Percentiles rank a stretch among this genome's conserved stretches.
These are phyloP conservation scores for Saccharomycopsis guyanensis DNA, from an alignment of 805 yeast genomes.

Conservation along the genomic window DNA sequence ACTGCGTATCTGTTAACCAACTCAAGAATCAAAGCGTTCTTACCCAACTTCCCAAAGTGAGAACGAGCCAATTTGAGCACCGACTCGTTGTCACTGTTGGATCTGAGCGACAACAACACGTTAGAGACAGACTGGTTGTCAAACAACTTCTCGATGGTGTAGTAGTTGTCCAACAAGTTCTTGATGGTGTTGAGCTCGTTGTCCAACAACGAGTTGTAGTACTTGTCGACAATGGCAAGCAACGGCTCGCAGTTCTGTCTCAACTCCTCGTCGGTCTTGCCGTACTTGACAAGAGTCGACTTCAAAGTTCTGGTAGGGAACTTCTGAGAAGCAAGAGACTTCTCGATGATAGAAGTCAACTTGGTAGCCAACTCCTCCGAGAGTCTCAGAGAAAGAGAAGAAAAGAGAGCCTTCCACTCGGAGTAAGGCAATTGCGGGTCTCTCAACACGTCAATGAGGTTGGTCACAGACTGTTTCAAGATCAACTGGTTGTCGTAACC, in stretches of 20 bases:
- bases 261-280: constrained; percentile 45
- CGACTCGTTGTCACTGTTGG: constrained; percentile 68
- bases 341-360: constrained; percentile 57
- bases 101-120: constrained; percentile 68
- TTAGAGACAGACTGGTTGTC: constrained; percentile 72
- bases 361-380: constrained; percentile 69
- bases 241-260: constrained; percentile 64
- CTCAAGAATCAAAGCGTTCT: constrained; percentile 82
- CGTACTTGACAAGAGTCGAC: constrained; percentile 60
- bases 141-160: constrained; percentile 70
- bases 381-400: constrained; percentile 88
- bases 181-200: constrained; percentile 80
- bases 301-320: constrained; percentile 88
- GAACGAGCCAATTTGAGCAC: constrained; percentile 62
- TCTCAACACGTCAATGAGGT: constrained; percentile 63
- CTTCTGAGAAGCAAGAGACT: constrained; percentile 40
- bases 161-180: constrained; percentile 60
- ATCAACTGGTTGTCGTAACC: constrained; percentile 97
- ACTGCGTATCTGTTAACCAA: constrained; percentile 79
- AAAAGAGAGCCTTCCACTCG: constrained; percentile 79
- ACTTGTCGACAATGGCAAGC: constrained; percentile 58
- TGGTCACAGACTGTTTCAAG: constrained; percentile 74
- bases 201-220: constrained; percentile 65
- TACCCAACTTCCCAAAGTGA: constrained; percentile 88
- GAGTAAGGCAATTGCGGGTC: constrained; percentile 83